Evolutionary conservation across 2,329 filamentous ascomycete species (phyloP).

Genomic region (Penicillium sp.): DNA sequence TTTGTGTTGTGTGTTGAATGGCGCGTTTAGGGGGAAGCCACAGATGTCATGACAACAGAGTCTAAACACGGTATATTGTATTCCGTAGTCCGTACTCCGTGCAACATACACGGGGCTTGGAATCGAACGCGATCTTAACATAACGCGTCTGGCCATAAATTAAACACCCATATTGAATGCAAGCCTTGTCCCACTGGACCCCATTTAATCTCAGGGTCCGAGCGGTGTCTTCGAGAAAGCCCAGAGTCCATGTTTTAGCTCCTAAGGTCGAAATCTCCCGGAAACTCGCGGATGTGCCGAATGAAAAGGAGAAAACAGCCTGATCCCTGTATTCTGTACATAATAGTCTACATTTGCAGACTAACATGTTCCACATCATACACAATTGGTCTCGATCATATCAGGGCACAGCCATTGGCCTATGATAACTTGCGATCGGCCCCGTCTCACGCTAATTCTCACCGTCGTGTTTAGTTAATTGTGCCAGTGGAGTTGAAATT

Average conservation of each 20-base stretch:
- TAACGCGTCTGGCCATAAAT: neutral
- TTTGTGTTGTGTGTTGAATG: neutral
- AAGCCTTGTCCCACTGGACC: conserved; percentile 1
- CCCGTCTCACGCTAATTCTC: neutral
- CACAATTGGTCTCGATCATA: neutral
- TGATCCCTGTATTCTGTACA: neutral
- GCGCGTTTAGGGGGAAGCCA: neutral
- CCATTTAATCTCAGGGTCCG: neutral
- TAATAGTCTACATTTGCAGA: too few species aligned
- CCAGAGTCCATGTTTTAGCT: neutral
- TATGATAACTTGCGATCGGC: conserved; percentile 1
- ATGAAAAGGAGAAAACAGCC: neutral
- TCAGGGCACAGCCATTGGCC: conserved; percentile 2
- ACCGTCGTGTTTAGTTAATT: neutral
- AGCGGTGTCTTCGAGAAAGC: neutral
- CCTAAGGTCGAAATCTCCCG: neutral
- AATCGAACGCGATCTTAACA: neutral
- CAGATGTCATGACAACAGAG: conserved; percentile 5
- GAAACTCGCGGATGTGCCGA: conserved; percentile 1
- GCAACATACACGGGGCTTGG: neutral
- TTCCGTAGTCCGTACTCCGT: too few species aligned
- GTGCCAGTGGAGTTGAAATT: neutral
- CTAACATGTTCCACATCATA: neutral
- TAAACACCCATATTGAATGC: neutral
- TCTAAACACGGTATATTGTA: neutral